Base-by-base conservation (phyloP, 345 rosid species). In the Carallia brachiata region DNA sequence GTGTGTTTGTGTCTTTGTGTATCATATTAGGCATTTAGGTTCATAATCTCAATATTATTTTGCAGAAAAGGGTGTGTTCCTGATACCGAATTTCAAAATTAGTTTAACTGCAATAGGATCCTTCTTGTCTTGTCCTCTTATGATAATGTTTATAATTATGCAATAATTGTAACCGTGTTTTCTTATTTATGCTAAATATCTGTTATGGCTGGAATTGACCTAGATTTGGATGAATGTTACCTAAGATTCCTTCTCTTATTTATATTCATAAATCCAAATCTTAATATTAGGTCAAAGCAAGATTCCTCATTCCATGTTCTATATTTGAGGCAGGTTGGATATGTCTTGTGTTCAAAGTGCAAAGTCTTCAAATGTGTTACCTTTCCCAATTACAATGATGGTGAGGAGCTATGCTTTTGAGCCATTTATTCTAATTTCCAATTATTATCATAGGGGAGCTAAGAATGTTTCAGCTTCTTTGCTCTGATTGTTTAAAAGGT, bases 331-430 rank as follows among this genome's bases (percentile, higher is more conserved):
- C 89, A 90, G 96, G 81, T 89, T 57, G 97, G 97, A 48, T 85
- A 75, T 80, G 79, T 85, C 52, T 69, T 93, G 65, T 93, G 98
- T 73, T 78, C 78, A 58, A 86, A 80, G 65, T 93, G 98, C 87
- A 90, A 90, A 80, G 93, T 93, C 67, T 93, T 86, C 90, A 93
- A 90, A 50, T 90, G 92, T 67, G 91, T 90, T 13, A 87, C 98
- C 16, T 90, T 90, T 81, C 97, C 98, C 65, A 76, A 79, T 72
- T 59, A 73, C 23, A 80, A 67, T 23, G 96, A 89, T 10, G 92
- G 84, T 4, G 83, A 84, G 2, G 87, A 81, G 6, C 77, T 78
- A 56, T 63, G 78, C 48, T 72, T 76, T 52, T 87, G 82, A 84
- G 57, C 74, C 59, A 60, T 39, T n/a, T 50, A 32, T 30, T 56